Evolutionary conservation across 2,329 filamentous ascomycete genomes (phyloP).

Genomic region (Aureobasidium lini): DNA sequence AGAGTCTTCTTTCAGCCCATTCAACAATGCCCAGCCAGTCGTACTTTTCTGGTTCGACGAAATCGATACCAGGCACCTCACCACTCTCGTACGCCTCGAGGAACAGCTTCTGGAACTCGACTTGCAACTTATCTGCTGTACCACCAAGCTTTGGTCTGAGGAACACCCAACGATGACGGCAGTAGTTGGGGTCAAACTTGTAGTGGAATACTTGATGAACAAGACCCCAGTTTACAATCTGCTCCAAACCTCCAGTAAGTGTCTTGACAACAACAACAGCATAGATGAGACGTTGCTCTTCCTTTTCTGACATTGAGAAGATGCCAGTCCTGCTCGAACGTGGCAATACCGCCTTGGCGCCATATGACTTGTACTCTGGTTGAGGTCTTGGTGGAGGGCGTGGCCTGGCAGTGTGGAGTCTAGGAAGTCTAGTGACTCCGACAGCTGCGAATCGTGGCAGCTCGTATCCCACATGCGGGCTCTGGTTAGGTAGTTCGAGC

Average conservation of each 20-base stretch:
- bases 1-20: constrained; percentile 50
- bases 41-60: constrained; percentile 54
- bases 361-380: constrained; percentile 9
- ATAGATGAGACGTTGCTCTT: constrained; percentile 24
- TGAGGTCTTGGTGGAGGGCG: constrained; percentile 4
- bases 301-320: constrained; percentile 20
- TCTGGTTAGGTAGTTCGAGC: background rate
- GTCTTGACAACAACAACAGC: constrained; percentile 26
- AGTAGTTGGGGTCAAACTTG: constrained; percentile 29
- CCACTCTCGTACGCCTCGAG: constrained; percentile 57
- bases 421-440: constrained; percentile 6
- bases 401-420: constrained; percentile 2
- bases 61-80: constrained; percentile 56
- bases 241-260: constrained; percentile 30
- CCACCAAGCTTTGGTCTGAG: constrained; percentile 19
- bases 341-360: background rate
- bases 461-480: background rate
- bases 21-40: constrained; percentile 61
- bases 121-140: constrained; percentile 44
- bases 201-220: constrained; percentile 34
- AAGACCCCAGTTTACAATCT: constrained; percentile 33
- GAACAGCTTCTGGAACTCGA: constrained; percentile 59
- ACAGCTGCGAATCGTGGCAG: constrained; percentile 7
- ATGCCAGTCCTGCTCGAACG: constrained; percentile 14
- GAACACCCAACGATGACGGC: constrained; percentile 32